Evolutionary conservation across 345 rosid species (phyloP), one percentile per base, ranked within the genome.

Genomic region (Stellera chamaejasme): DNA sequence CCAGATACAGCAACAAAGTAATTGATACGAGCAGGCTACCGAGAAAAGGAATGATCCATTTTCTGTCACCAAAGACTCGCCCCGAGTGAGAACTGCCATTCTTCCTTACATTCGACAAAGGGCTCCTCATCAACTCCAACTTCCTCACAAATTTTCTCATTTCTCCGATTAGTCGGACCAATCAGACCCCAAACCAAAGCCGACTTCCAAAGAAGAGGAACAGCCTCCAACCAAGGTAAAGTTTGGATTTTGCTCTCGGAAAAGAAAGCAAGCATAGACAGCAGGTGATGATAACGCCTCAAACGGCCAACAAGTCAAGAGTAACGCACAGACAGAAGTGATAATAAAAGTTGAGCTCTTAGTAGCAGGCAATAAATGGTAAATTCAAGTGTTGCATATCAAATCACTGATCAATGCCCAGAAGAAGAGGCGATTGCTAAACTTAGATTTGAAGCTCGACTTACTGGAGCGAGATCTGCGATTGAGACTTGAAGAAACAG

Each of bases 1-100:
- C 46, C 44, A 75, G 52, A 19, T 77, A 79, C 66, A 81, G 48
- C 10, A 86, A 58, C 65, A 93, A 74, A 64, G 84, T 84, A 62
- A 84, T 59, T 4, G 81, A 81, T 15, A 82, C 84, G 4, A 93
- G 78, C 66, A 88, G 68, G 83, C 96, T 88, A 1, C 91, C 82
- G 43, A 82, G 66, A 67, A 84, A 93, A 10, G 94, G 96, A 43
- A 84, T 56, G 25, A 84, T 75, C 97, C 99, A 93, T 74, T 80
- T 82, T 59, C 83, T 81, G 64, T 93, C 91, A 65, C 82, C 69
- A 52, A 79, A 86, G 53, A 73, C 63, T 72, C 87, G 84, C 59
- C 78, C 85, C 42, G 87, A 56, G 75, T 84, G 84, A 15, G 74
- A 75, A 72, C 60, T 75, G n/a, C 63, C 79, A 72, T 70, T 64